These are phyloP conservation scores for Phlebiopsis flavidoalba DNA, from an alignment of 768 basidiomycete species.

Conservation along the genomic window DNA sequence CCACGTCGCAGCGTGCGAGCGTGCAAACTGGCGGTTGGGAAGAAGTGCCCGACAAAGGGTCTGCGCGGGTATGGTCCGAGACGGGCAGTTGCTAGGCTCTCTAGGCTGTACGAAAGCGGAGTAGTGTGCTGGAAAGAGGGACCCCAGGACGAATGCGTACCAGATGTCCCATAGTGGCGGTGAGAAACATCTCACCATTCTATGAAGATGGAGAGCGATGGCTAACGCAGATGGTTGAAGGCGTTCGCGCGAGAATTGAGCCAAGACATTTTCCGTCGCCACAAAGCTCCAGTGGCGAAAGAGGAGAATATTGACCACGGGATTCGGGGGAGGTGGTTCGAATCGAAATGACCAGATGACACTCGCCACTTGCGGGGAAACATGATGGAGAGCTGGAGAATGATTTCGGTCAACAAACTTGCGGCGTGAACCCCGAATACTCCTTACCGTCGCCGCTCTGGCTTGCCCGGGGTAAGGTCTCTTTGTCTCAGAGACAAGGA, in stretches of 20 bases:
- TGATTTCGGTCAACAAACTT: background rate
- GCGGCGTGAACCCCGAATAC: background rate
- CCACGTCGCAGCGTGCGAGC: background rate
- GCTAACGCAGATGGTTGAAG: background rate
- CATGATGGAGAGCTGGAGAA: background rate
- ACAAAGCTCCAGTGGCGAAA: background rate
- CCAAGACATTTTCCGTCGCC: background rate
- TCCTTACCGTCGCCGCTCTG: background rate
- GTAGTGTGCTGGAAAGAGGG: background rate
- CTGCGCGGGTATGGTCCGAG: background rate
- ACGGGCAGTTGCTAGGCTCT: background rate
- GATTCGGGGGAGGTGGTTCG: too few relatives aligned
- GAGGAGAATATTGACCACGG: too few relatives aligned
- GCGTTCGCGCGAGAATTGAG: background rate
- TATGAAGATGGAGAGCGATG: background rate
- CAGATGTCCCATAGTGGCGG: background rate
- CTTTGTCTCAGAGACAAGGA: too few relatives aligned
- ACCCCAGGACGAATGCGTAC: background rate
- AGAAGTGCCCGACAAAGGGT: background rate
- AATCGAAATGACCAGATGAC: too few relatives aligned
- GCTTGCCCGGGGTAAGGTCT: background rate
- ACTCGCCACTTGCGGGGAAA: background rate
- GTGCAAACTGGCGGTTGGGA: background rate
- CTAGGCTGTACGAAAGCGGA: background rate
- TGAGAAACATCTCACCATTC: background rate